Conservation (phyloP, 2,329 filamentous ascomycete genomes). For the Rachicladosporium sp. region DNA sequence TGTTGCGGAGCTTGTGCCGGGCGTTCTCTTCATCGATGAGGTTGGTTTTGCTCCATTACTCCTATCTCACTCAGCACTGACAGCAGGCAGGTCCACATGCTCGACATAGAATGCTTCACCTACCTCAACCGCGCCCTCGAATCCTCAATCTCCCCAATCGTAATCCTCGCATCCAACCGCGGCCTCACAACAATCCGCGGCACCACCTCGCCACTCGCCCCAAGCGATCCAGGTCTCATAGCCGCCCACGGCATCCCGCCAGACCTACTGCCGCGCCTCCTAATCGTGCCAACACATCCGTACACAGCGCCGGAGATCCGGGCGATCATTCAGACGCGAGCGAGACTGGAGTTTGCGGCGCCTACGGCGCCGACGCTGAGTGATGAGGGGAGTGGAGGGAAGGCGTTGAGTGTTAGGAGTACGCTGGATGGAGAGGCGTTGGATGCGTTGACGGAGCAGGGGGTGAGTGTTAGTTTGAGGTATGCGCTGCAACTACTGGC, state of each 20-base stretch:
- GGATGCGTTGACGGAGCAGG: slow-evolving; percentile 75
- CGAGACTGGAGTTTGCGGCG: slow-evolving; percentile 30
- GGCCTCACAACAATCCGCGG: slow-evolving; percentile 88
- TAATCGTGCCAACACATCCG: slow-evolving; percentile 89
- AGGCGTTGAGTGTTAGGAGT: slow-evolving; percentile 59
- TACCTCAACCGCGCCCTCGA: slow-evolving; percentile 98
- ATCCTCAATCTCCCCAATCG: slow-evolving; percentile 86
- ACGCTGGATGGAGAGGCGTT: slow-evolving; percentile 70
- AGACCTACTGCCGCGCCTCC: slow-evolving; percentile 82
- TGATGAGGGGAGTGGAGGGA: slow-evolving; percentile 13
- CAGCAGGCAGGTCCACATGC: slow-evolving; percentile 78
- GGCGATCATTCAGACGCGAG: slow-evolving; percentile 75
- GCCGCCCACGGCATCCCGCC: slow-evolving; percentile 89
- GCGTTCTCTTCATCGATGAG: slow-evolving; percentile 97
- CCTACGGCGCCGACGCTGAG: slow-evolving; percentile 22
- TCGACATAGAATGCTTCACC: slow-evolving; percentile 97
- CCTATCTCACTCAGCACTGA: slow-evolving; percentile 12
- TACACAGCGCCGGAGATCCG: slow-evolving; percentile 86
- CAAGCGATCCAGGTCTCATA: slow-evolving; percentile 52
- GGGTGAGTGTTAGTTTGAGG: slow-evolving; percentile 76
- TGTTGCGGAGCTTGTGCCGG: slow-evolving; percentile 89
- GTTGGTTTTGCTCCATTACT: slow-evolving; percentile 36
- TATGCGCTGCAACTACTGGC: slow-evolving; percentile 90
- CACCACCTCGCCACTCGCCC: slow-evolving; percentile 32
- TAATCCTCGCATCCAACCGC: slow-evolving; percentile 93